Evolutionary conservation across 768 basidiomycete genomes (phyloP), one percentile per base, ranked within the genome.

Genomic region (Kwoniella europaea): DNA sequence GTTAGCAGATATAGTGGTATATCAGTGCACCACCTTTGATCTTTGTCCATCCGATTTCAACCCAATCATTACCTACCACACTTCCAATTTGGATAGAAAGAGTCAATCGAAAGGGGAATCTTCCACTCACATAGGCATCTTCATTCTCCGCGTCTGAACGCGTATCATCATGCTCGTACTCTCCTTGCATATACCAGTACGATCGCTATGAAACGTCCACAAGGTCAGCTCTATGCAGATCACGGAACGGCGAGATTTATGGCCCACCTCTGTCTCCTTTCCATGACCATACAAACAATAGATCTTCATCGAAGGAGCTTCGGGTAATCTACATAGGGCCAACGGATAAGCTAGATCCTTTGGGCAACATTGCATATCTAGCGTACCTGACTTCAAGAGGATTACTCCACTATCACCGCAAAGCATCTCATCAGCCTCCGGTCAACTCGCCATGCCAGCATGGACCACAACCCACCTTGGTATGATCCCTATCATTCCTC

Each of bases 241-340:
- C 0, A 35, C 35, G 7, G 7, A 35, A 35, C 5, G 1, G 7
- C 35, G 35, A 35, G 29, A 20, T 52, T 12, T n/a, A 29, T 18
- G 43, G 67, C 87, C 73, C 50, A 89, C 92, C 88, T 97, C 94
- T 0, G 94, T 99, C 76, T 94, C 92, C 80, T 98, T 98, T 20
- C 96, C 96, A 74, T 93, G 91, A 0, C 96, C 96, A 84, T 98
- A 98, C 2, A 94, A 88, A 73, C 95, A 98, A 82, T 90, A 92
- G 35, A 96, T 90, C 79, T 91, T 92, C 90, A 97, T 91, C 4
- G 90, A 91, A 1, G 96, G 94, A 0, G 97, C 97, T 58, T 89
- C 84, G 1, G 96, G 96, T 18, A 99, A 85, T 74, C 92, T 92
- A 64, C 2, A 4, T 27, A 27, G 27, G 27, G 2, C 27, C 16